Conservation (phyloP, 176 grass and related monocot genomes). For the Eragrostis nindensis region DNA sequence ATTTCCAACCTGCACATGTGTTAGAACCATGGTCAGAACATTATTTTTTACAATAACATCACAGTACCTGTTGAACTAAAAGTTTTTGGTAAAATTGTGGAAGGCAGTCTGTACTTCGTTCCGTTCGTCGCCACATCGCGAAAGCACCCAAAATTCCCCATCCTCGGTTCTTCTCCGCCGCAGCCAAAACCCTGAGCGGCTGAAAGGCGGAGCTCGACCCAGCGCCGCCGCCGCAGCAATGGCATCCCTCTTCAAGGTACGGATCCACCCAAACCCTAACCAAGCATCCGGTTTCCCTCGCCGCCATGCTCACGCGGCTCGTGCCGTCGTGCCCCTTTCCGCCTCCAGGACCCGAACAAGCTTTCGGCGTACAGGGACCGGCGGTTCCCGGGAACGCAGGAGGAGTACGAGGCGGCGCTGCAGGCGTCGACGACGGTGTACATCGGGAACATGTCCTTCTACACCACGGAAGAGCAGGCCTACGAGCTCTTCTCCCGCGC, state of each 20-base stretch:
- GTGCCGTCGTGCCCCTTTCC: not conserved
- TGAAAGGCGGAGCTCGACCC: conserved; percentile 1
- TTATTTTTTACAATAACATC: too few species aligned
- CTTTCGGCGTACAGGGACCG: conserved; percentile 93
- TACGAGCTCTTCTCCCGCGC: conserved; percentile 95
- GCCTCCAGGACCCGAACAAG: conserved; percentile 76
- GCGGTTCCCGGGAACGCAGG: conserved; percentile 81
- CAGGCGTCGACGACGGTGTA: conserved; percentile 78
- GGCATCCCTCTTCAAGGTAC: conserved; percentile 90
- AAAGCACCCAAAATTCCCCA: conserved; percentile 33
- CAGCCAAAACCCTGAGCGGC: conserved; percentile 21
- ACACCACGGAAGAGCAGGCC: conserved; percentile 95
- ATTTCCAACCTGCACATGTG: too few species aligned
- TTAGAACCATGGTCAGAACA: too few species aligned
- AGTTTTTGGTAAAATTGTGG: too few species aligned
- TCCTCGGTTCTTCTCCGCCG: not conserved
- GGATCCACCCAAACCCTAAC: conserved; percentile 38
- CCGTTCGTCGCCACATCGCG: not conserved
- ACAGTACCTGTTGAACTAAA: too few species aligned
- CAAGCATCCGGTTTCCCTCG: not conserved
- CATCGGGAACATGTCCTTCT: conserved; percentile 98
- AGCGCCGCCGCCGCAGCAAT: conserved; percentile 49
- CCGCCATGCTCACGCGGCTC: conserved; percentile 22
- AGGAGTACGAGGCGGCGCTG: conserved; percentile 89
- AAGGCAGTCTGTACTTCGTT: not conserved